Evolutionary conservation across 2,329 filamentous ascomycete genomes (phyloP).

Genomic region (Curvularia spicifera): DNA sequence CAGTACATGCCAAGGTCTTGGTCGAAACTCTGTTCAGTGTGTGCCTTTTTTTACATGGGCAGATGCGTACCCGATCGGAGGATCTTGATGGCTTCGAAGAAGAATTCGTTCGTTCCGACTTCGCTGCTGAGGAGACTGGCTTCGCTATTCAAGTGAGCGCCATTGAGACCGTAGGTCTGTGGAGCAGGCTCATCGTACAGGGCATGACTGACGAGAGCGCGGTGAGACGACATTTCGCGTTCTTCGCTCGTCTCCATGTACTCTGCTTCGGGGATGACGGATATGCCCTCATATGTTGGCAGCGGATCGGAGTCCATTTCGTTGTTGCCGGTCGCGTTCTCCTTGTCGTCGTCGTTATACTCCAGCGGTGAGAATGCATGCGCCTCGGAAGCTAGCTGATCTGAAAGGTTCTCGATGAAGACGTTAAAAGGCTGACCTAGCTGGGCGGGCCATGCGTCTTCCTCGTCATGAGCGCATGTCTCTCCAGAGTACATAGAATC

Average conservation of each 20-base stretch:
- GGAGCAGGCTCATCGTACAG: constrained; percentile 14
- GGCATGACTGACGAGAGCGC: constrained; percentile 12
- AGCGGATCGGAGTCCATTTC: constrained; percentile 5
- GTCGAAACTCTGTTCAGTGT: not conserved
- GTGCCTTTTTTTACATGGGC: constrained; percentile 4
- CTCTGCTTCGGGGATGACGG: constrained; percentile 25
- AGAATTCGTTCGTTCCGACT: no score
- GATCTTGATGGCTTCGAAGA: constrained; percentile 13
- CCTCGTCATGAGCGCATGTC: constrained; percentile 13
- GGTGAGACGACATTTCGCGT: constrained; percentile 2
- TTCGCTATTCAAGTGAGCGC: constrained; percentile 13
- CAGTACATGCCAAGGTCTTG: not conserved
- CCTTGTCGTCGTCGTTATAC: constrained; percentile 34
- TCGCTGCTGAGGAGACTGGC: not conserved
- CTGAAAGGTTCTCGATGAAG: constrained; percentile 26
- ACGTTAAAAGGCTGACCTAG: constrained; percentile 25
- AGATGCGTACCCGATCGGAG: constrained; percentile 15
- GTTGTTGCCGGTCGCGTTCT: constrained; percentile 20
- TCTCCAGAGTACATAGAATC: constrained; percentile 5
- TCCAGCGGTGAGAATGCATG: constrained; percentile 24
- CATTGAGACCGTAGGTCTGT: constrained; percentile 25
- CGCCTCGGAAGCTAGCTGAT: constrained; percentile 27
- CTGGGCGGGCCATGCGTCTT: constrained; percentile 15
- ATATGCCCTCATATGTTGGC: constrained; percentile 13
- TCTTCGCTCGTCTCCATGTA: constrained; percentile 17